A percentile compares a stretch with the other conserved stretches of the same genome.
These are phyloP conservation scores for Ceratocystis lukuohia DNA, from an alignment of 2,329 filamentous ascomycete genomes.

Conservation along the genomic window DNA sequence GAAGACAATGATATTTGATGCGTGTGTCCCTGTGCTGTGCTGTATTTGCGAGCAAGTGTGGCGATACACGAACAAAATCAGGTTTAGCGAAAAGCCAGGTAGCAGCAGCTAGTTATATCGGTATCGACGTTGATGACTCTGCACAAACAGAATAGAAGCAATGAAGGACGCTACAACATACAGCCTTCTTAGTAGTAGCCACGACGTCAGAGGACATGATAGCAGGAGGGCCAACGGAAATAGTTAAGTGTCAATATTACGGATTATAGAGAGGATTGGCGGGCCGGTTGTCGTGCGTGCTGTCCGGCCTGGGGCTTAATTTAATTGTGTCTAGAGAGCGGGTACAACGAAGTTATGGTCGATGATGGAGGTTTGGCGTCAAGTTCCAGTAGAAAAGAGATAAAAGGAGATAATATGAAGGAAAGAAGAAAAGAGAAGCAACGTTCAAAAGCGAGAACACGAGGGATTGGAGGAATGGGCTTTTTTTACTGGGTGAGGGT, in stretches of 20 bases:
- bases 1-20: neutral
- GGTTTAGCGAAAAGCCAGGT: neutral
- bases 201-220: conserved; percentile 5
- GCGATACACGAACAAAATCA: neutral
- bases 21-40: neutral
- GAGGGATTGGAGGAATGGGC: conserved; percentile 9
- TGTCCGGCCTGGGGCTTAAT: neutral
- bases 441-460: neutral
- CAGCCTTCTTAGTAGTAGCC: conserved; percentile 1
- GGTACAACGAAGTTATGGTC: neutral
- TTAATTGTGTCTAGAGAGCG: neutral
- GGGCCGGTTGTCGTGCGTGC: neutral
- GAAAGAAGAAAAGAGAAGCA: neutral
- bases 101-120: neutral
- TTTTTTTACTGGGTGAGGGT: neutral
- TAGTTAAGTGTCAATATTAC: neutral
- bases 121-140: neutral
- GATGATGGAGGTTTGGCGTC: neutral
- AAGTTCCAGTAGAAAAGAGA: neutral
- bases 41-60: neutral
- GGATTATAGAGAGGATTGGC: neutral
- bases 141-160: neutral
- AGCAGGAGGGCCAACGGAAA: neutral
- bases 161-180: neutral
- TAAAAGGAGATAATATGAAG: neutral